Evolutionary conservation across 1,284 basidiomycete genomes (phyloP), one percentile per base, ranked within the genome.

Genomic region (Trichosporon ovoides): DNA sequence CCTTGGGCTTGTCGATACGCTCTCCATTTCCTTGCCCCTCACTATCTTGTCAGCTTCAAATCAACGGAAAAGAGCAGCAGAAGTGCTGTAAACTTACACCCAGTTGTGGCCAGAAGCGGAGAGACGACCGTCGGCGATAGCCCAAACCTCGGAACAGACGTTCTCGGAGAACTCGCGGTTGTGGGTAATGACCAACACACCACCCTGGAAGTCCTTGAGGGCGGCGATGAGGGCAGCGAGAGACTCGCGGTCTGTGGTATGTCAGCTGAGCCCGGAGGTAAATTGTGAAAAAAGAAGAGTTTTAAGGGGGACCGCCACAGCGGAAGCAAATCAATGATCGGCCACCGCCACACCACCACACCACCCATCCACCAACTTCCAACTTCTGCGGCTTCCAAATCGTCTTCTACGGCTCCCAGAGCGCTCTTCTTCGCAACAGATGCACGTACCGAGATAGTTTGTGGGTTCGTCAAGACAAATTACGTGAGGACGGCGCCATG

Each of bases 151-250:
- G 12, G 68, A 64, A 66, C 93, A 97, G 65, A 97, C 81, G 37
- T 87, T 90, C 84, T 97, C 94, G 60, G 91, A 95, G 84, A 97
- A 97, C 83, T 96, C 93, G 67, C 89, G 86, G 85, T 93, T 93
- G 86, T 95, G 92, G 56, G 92, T 95, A 74, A 97, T 96, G 76
- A 96, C 82, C 71, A 96, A 86, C 58, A 96, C 93, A 87, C 93
- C 93, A 78, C 93, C 93, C 80, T 94, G 91, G 79, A 95, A 97
- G 78, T 84, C 83, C 85, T 96, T 95, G 80, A 97, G 84, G 13
- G 93, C 93, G 70, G 91, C 89, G 74, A 96, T 96, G 77, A 97
- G 86, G 37, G 93, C 93, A 68, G 93, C 93, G 70, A 97, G 86
- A 67, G 94, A 96, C 81, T 97, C 94, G 79, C 93, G 89, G 82